Evolutionary conservation across 805 yeast species (phyloP).

Genomic region (Alloascoidea africana): DNA sequence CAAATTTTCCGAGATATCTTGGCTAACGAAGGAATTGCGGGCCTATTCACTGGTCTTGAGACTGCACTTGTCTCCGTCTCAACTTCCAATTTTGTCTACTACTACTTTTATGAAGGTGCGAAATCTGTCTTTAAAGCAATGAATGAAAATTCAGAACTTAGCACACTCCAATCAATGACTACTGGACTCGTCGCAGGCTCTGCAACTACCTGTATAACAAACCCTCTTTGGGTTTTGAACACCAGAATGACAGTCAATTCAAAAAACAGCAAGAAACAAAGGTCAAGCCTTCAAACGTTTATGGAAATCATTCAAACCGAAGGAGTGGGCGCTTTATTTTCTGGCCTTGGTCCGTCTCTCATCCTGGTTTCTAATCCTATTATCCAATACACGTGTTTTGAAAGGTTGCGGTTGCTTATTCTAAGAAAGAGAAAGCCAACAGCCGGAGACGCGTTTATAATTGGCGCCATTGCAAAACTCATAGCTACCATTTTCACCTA

Average conservation of each 20-base stretch:
- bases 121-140: constrained; percentile 26
- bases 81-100: constrained; percentile 75
- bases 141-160: constrained; percentile 7
- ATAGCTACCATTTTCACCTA: constrained; percentile 82
- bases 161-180: constrained; percentile 51
- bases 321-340: constrained; percentile 59
- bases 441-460: constrained; percentile 63
- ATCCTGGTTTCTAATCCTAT: constrained; percentile 79
- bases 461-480: constrained; percentile 84
- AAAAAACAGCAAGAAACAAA: constrained; percentile 18
- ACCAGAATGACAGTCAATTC: constrained; percentile 64
- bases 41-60: constrained; percentile 76
- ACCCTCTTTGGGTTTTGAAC: constrained; percentile 92
- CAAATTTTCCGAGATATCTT: constrained; percentile 26
- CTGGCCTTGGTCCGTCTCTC: constrained; percentile 81
- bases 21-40: constrained; percentile 43
- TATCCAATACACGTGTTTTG: constrained; percentile 83
- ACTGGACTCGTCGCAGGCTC: constrained; percentile 85
- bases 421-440: constrained; percentile 38
- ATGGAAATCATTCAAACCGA: constrained; percentile 51
- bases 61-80: constrained; percentile 80
- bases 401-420: constrained; percentile 60
- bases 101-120: constrained; percentile 77
- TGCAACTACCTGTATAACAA: constrained; percentile 64
- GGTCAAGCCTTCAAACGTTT: constrained; percentile 38